A percentile compares a stretch with the other conserved stretches of the same genome.
phyloP scores from a whole-genome alignment of 2,329 filamentous ascomycete species.

The Fusarium scirpi region DNA sequence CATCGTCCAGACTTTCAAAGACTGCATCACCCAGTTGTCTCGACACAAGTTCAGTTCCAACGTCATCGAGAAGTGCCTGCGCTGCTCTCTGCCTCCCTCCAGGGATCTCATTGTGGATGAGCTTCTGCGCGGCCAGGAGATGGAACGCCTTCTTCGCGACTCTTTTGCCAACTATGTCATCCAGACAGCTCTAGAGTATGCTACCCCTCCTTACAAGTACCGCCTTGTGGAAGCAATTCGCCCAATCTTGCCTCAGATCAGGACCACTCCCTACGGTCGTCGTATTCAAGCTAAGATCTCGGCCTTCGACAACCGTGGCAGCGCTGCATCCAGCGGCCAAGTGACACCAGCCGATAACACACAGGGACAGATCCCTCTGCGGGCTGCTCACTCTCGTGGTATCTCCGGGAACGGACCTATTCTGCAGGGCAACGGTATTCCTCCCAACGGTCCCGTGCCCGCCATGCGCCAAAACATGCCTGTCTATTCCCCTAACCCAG shows the following conservation, averaged over 20 bases:
- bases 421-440: constrained; percentile 47
- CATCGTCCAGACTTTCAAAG: constrained; percentile 82
- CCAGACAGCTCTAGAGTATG: constrained; percentile 92
- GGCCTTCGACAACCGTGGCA: constrained; percentile 65
- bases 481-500: constrained; percentile 51
- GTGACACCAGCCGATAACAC: constrained; percentile 65
- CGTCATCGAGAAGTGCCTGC: constrained; percentile 95
- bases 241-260: constrained; percentile 84
- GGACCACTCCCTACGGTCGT: constrained; percentile 92
- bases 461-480: constrained; percentile 51
- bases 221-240: constrained; percentile 86
- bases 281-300: constrained; percentile 92
- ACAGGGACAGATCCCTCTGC: constrained; percentile 66
- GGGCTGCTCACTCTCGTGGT: constrained; percentile 57
- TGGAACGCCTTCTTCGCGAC: constrained; percentile 90
- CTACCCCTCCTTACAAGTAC: constrained; percentile 77
- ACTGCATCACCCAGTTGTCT: constrained; percentile 77
- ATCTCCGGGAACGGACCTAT: constrained; percentile 57
- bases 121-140: constrained; percentile 78
- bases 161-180: constrained; percentile 98
- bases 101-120: constrained; percentile 88
- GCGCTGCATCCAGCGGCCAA: constrained; percentile 61
- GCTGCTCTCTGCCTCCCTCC: constrained; percentile 80
- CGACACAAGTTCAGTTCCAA: constrained; percentile 99
- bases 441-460: constrained; percentile 42